phyloP scores from a whole-genome alignment of 768 basidiomycete genomes.

The Stropharia rugosoannulata region DNA sequence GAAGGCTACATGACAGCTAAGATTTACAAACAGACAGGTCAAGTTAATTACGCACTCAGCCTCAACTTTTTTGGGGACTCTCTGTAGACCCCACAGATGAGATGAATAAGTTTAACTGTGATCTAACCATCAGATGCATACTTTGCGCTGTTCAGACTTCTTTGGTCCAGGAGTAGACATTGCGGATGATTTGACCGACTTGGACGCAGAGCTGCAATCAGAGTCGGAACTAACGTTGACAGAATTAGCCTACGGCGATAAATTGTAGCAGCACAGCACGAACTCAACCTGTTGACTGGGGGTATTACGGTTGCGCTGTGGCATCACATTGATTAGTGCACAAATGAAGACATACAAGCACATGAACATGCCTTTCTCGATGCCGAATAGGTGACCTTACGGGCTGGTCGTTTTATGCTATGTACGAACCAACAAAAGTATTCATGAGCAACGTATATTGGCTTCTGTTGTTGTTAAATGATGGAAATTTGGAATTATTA shows the following conservation, averaged over 20 bases:
- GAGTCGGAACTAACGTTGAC: constrained; percentile 15
- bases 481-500: constrained; percentile 6
- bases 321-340: constrained; percentile 6
- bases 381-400: constrained; percentile 32
- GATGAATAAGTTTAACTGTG: constrained; percentile 1
- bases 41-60: constrained; percentile 16
- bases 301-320: constrained; percentile 24
- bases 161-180: constrained; percentile 15
- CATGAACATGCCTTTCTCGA: constrained; percentile 31
- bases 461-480: not conserved
- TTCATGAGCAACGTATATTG: constrained; percentile 7
- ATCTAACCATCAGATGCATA: constrained; percentile 5
- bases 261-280: constrained; percentile 5
- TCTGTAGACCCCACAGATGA: constrained; percentile 16
- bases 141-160: constrained; percentile 10
- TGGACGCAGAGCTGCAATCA: constrained; percentile 15
- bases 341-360: constrained; percentile 2
- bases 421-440: not conserved
- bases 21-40: not conserved
- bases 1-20: constrained; percentile 18
- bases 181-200: constrained; percentile 7
- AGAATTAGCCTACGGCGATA: not conserved
- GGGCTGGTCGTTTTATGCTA: constrained; percentile 11
- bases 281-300: constrained; percentile 17
- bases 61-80: constrained; percentile 22